Percentiles rank a stretch among this genome's conserved stretches.
phyloP scores from a whole-genome alignment of 1,284 basidiomycete genomes.

The Cutaneotrichosporon cutaneum region DNA sequence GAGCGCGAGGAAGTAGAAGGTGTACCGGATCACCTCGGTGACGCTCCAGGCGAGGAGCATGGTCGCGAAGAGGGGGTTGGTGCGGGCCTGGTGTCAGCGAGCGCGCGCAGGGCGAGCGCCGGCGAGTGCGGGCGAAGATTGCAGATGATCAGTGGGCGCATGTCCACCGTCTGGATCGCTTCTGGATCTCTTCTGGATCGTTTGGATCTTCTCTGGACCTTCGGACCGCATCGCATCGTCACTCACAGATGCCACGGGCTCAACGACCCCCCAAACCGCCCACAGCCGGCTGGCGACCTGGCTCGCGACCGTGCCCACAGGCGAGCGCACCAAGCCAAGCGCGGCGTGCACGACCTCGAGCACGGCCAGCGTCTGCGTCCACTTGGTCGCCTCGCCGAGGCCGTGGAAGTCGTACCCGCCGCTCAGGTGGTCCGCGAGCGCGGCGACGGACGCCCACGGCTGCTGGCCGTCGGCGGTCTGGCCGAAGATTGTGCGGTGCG shows the following conservation, averaged over 20 bases:
- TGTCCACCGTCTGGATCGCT: too few species aligned
- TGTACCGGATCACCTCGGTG: constrained; percentile 89
- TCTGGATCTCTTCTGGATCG: too few species aligned
- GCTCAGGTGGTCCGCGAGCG: constrained; percentile 60
- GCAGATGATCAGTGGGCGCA: too few species aligned
- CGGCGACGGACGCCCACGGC: constrained; percentile 20
- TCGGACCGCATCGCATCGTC: too few species aligned
- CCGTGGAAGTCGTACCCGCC: constrained; percentile 49
- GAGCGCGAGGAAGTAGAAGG: constrained; percentile 78
- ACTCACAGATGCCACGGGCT: constrained; percentile 57
- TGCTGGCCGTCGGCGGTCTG: constrained; percentile 11
- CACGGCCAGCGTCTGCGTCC: constrained; percentile 76
- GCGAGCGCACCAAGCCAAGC: constrained; percentile 78
- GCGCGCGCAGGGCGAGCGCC: too few species aligned
- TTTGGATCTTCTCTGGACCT: too few species aligned
- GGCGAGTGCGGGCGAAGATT: too few species aligned
- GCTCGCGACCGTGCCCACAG: constrained; percentile 73
- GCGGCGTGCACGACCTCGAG: constrained; percentile 81
- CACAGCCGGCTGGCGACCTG: constrained; percentile 86
- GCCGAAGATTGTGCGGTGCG: constrained; percentile 10
- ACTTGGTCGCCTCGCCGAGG: constrained; percentile 65
- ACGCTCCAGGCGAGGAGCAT: constrained; percentile 94
- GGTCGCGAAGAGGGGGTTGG: constrained; percentile 77
- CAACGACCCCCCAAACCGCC: constrained; percentile 80
- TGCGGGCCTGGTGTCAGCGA: constrained; percentile 59